These are phyloP conservation scores for Casuarina glauca DNA, from an alignment of 306 rosid species.

Conservation along the genomic window DNA sequence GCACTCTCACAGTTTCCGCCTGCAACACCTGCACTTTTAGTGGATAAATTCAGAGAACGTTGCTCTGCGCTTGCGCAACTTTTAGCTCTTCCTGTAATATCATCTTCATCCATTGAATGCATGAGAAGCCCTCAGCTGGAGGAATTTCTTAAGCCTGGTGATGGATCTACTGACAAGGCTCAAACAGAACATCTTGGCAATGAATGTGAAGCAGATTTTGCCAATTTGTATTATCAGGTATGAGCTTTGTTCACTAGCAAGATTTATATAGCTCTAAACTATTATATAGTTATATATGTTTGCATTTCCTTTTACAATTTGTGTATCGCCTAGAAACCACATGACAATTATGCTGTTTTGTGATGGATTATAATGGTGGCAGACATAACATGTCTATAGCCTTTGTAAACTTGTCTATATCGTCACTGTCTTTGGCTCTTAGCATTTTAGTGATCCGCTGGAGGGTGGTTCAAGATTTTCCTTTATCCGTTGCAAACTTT, in stretches of 20 bases:
- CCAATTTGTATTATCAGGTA: conserved; percentile 74
- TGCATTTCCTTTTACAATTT: conserved; percentile 4
- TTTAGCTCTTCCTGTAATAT: conserved; percentile 69
- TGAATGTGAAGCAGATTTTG: conserved; percentile 48
- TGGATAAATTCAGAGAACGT: conserved; percentile 65
- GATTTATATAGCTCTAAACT: conserved; percentile 4
- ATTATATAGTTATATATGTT: not conserved
- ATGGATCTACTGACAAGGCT: conserved; percentile 39
- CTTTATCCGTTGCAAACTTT: not conserved
- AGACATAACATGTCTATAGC: not conserved
- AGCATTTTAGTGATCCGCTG: not conserved
- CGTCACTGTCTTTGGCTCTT: conserved; percentile 7
- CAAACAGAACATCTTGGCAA: conserved; percentile 43
- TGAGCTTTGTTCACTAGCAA: conserved; percentile 17
- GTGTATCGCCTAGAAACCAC: conserved; percentile 11
- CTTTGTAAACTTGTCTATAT: not conserved
- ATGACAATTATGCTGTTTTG: conserved; percentile 9
- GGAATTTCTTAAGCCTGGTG: conserved; percentile 61
- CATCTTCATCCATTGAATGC: conserved; percentile 55
- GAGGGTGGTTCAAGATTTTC: not conserved
- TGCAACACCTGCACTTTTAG: conserved; percentile 54
- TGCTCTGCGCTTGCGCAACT: conserved; percentile 58
- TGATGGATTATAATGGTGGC: not conserved
- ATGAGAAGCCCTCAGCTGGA: conserved; percentile 59
- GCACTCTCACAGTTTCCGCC: conserved; percentile 76